phyloP scores from a whole-genome alignment of 2,329 filamentous ascomycete species.

The Verticillium zaregamsianum region DNA sequence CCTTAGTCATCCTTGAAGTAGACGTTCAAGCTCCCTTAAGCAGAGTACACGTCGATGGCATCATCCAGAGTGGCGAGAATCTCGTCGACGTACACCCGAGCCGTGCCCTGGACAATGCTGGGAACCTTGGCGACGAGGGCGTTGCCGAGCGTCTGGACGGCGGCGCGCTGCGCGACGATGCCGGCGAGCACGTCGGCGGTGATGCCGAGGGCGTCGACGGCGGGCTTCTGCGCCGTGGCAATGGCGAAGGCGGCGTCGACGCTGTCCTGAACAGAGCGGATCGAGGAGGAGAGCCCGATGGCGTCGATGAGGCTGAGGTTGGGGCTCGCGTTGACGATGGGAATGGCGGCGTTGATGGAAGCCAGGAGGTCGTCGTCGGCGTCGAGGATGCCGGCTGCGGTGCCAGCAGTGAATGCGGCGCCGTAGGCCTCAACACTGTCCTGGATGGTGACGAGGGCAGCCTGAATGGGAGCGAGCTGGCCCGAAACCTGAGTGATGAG shows the following conservation, averaged over 20 bases:
- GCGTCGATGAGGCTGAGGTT: conserved; percentile 2
- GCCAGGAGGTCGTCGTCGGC: not conserved
- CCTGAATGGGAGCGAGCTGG: conserved; percentile 1
- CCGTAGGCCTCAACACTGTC: conserved; percentile 2
- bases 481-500: not conserved
- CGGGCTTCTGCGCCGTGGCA: not conserved
- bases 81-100: not conserved
- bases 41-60: conserved; percentile 1
- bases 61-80: not conserved
- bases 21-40: not conserved
- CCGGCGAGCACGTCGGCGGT: not conserved
- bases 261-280: not conserved
- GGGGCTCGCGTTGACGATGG: not conserved
- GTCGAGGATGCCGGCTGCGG: not conserved
- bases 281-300: not conserved
- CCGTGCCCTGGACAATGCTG: not conserved
- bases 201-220: conserved; percentile 1
- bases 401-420: conserved; percentile 1
- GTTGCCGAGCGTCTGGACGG: not conserved
- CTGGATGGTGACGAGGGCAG: not conserved
- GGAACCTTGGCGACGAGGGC: conserved; percentile 2
- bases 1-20: not conserved
- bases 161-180: not conserved
- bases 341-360: not conserved
- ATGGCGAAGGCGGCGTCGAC: not conserved